Base-by-base conservation (phyloP, 768 basidiomycete genomes). In the Suillus spraguei region DNA sequence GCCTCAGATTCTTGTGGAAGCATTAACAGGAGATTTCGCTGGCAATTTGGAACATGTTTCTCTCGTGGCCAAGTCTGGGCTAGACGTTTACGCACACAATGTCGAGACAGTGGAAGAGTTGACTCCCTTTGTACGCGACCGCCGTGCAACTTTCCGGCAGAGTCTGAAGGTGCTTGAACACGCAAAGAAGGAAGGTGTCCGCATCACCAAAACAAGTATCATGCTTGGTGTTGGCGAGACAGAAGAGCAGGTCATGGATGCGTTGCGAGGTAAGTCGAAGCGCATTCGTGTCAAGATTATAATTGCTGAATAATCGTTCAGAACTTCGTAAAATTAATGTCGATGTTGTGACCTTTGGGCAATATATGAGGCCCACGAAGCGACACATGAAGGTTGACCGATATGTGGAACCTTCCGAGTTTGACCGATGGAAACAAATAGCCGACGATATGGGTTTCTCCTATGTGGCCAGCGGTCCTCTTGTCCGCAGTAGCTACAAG, bases 291-390 rank as follows among this genome's bases (percentile, higher is more conserved):
- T 11, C 17, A 20, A 56, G 38, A 11, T 41, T 20, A 41, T 41
- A 28, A 20, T 28, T 8, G 9, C 6, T 58, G 17, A 32, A 41
- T 41, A 10, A 28, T 39, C 5, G 11, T 42, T 53, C 73, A 99
- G 97, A 97, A 66, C 83, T 99, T 8, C 90, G 97, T 50, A 89
- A 88, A 67, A 81, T 87, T 53, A 85, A 94, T 67, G 96, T 99
- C 52, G 97, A 99, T 71, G 97, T 99, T 7, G 95, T 99, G 35
- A 99, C 97, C 2, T 99, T 99, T 73, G 97, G 97, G 2, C 97
- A 99, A 78, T 99, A 99, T 77, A 99, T 99, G 97, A 91, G 97
- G 56, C 97, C 97, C 8, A 98, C 97, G 10, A 99, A 99, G 77
- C 86, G 89, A 35, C 97, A 99, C 77, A 99, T 99, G 97, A 99